A percentile compares a stretch with the other conserved stretches of the same genome.
Conservation (phyloP, 2,329 filamentous ascomycete species). For the Tolypocladium tundrense region DNA sequence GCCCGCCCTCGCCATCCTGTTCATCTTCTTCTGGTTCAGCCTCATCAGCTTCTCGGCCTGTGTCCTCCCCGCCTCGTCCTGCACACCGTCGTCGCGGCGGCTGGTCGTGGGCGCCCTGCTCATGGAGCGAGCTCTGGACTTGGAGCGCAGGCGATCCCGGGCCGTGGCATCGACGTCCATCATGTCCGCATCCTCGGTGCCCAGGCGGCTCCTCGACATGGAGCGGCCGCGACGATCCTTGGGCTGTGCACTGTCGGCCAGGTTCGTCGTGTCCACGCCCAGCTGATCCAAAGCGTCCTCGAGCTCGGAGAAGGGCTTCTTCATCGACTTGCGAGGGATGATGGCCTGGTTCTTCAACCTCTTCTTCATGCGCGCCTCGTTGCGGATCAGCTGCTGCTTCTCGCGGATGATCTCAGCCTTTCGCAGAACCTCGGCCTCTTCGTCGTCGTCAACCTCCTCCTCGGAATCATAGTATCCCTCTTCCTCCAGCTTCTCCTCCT, state of each 20-base stretch:
- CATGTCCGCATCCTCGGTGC: slow-evolving; percentile 53
- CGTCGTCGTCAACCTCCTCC: slow-evolving; percentile 71
- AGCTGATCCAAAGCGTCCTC: slow-evolving; percentile 75
- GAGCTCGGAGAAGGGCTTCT: slow-evolving; percentile 79
- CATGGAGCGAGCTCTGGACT: slow-evolving; percentile 54
- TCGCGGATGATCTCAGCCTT: slow-evolving; percentile 95
- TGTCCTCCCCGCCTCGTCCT: slow-evolving; percentile 51
- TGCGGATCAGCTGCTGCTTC: slow-evolving; percentile 85
- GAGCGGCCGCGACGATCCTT: slow-evolving; percentile 62
- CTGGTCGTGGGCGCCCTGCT: slow-evolving; percentile 55
- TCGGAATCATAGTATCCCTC: slow-evolving; percentile 93
- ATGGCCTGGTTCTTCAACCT: slow-evolving; percentile 93
- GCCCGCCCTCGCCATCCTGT: slow-evolving; percentile 92
- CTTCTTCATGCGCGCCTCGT: slow-evolving; percentile 92
- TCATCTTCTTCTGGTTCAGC: slow-evolving; percentile 95
- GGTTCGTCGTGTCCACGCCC: slow-evolving; percentile 71
- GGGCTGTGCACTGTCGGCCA: slow-evolving; percentile 62
- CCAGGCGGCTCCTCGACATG: slow-evolving; percentile 49
- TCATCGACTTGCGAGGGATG: slow-evolving; percentile 73
- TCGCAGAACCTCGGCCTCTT: slow-evolving; percentile 76
- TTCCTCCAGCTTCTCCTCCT: slow-evolving; percentile 84
- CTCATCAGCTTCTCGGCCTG: slow-evolving; percentile 85
- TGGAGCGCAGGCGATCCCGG: slow-evolving; percentile 55
- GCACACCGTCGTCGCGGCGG: slow-evolving; percentile 68
- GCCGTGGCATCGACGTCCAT: slow-evolving; percentile 63